phyloP scores from a whole-genome alignment of 257 asterid species.

The Solanum chaucha region DNA sequence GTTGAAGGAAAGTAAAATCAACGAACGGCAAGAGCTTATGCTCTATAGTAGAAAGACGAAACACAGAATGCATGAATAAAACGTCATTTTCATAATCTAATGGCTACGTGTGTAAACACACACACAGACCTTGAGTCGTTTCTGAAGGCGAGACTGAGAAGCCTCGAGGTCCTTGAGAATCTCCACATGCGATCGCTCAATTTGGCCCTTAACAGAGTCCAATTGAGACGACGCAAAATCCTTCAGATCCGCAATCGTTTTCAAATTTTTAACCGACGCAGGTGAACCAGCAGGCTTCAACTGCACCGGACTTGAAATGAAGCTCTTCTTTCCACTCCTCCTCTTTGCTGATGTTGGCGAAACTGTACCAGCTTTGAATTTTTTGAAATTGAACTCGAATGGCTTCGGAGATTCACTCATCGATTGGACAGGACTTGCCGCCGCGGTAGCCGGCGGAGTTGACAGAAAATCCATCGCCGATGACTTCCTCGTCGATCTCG shows the following conservation, averaged over 20 bases:
- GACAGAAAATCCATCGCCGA: slow-evolving; percentile 22
- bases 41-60: not conserved
- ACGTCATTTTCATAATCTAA: not conserved
- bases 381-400: slow-evolving; percentile 39
- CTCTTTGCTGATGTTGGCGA: slow-evolving; percentile 25
- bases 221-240: slow-evolving; percentile 33
- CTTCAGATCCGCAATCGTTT: slow-evolving; percentile 62
- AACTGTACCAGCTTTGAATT: slow-evolving; percentile 4
- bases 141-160: slow-evolving; percentile 61
- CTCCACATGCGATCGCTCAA: slow-evolving; percentile 45
- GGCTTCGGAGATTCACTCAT: slow-evolving; percentile 37
- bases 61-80: not conserved
- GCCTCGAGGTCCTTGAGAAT: slow-evolving; percentile 70
- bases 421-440: slow-evolving; percentile 29
- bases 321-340: slow-evolving; percentile 18
- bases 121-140: slow-evolving; percentile 58
- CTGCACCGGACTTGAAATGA: slow-evolving; percentile 24
- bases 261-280: slow-evolving; percentile 27
- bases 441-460: slow-evolving; percentile 21
- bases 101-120: not conserved
- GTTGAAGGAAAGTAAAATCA: not conserved
- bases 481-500: slow-evolving; percentile 27
- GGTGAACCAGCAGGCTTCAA: slow-evolving; percentile 25
- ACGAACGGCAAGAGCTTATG: not conserved
- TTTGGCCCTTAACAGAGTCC: not conserved